Evolutionary conservation across 345 rosid species (phyloP).

Genomic region (Populus ilicifolia): DNA sequence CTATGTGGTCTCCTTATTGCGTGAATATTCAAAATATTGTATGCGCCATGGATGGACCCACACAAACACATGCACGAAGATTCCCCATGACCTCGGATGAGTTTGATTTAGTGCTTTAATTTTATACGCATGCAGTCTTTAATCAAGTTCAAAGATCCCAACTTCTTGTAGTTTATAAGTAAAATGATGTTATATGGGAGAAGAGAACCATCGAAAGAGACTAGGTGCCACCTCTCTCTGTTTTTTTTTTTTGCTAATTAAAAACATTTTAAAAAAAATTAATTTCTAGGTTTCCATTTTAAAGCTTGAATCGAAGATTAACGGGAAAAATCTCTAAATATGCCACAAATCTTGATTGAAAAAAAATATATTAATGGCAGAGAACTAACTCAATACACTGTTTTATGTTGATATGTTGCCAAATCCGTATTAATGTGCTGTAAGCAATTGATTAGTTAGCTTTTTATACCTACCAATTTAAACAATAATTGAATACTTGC

Average conservation of each 20-base stretch:
- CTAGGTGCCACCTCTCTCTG: background rate
- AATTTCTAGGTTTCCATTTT: no score
- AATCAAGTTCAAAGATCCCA: background rate
- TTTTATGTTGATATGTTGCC: no score
- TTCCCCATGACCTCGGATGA: background rate
- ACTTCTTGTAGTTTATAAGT: background rate
- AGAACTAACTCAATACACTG: no score
- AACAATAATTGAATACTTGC: no score
- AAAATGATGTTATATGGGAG: background rate
- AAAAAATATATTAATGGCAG: no score
- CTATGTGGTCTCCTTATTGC: background rate
- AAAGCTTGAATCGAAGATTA: no score
- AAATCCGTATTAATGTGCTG: no score
- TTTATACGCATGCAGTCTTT: conserved; percentile 3
- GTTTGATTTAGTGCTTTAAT: background rate
- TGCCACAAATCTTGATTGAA: no score
- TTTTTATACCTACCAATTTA: no score
- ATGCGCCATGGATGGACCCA: background rate
- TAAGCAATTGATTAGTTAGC: no score
- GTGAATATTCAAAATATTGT: background rate
- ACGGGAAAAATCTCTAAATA: no score
- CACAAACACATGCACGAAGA: background rate
- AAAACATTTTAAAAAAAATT: no score
- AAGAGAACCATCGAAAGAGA: conserved; percentile 7
- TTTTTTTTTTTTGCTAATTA: background rate